Percentiles rank a stretch among this genome's conserved stretches.
Conservation (phyloP, 2,329 filamentous ascomycete genomes). For the Fusarium brevicatenulatum region DNA sequence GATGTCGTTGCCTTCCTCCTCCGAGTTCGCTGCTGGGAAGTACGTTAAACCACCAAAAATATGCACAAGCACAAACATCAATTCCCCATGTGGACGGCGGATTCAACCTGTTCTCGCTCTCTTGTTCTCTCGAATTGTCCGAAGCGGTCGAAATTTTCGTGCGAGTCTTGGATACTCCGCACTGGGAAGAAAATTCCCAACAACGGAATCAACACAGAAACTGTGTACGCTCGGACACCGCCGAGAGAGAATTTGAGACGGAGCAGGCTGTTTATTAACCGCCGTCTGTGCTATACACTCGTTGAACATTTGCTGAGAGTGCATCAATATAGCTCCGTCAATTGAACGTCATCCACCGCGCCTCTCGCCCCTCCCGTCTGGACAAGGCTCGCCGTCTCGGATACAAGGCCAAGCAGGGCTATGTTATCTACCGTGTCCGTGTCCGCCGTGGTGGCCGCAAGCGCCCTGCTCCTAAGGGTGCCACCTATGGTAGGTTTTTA, state of each 20-base stretch:
- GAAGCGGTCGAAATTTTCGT: conserved; percentile 20
- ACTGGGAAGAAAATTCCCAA: conserved; percentile 31
- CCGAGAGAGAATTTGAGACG: conserved; percentile 12
- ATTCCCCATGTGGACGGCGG: conserved; percentile 51
- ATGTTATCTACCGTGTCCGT: conserved; percentile 99
- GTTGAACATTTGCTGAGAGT: conserved; percentile 99
- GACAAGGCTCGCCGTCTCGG: conserved; percentile 99
- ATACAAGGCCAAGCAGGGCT: conserved; percentile 99
- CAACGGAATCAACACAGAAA: background rate
- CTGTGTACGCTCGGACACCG: conserved; percentile 1
- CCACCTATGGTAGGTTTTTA: conserved; percentile 86
- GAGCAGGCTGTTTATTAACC: conserved; percentile 25
- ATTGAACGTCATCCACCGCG: conserved; percentile 99
- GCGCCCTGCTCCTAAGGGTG: conserved; percentile 95
- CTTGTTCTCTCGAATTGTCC: conserved; percentile 24
- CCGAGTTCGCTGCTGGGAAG: conserved; percentile 99
- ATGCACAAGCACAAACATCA: conserved; percentile 41
- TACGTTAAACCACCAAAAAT: conserved; percentile 66
- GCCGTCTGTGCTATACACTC: conserved; percentile 85
- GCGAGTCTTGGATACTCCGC: conserved; percentile 22
- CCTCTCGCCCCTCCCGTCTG: conserved; percentile 95
- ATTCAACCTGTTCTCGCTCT: conserved; percentile 35
- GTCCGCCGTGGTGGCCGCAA: conserved; percentile 99
- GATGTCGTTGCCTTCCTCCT: conserved; percentile 99
- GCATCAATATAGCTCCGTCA: conserved; percentile 99